Conservation (phyloP, 2,329 filamentous ascomycete species). For the Colletotrichum sp. region DNA sequence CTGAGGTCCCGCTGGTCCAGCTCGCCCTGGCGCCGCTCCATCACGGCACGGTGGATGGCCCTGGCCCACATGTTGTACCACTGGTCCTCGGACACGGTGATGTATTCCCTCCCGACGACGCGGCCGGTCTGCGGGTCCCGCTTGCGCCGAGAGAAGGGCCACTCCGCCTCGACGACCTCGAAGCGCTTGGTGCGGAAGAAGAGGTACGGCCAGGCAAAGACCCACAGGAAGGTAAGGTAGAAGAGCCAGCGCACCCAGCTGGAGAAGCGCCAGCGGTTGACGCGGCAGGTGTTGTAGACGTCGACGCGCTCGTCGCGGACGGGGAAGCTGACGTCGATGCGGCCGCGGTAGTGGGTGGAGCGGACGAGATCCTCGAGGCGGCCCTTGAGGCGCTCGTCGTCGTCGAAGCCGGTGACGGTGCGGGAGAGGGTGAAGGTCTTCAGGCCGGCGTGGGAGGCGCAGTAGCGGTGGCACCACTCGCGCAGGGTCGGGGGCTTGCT, state of each 20-base stretch:
- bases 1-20: constrained; percentile 63
- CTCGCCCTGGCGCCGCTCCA: constrained; percentile 60
- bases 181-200: constrained; percentile 72
- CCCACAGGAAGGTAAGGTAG: constrained; percentile 69
- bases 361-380: constrained; percentile 63
- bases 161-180: constrained; percentile 66
- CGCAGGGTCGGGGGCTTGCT: constrained; percentile 15
- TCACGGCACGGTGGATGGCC: constrained; percentile 63
- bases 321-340: constrained; percentile 64
- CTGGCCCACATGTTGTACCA: constrained; percentile 69
- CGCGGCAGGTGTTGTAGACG: constrained; percentile 66
- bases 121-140: constrained; percentile 8
- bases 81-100: constrained; percentile 59
- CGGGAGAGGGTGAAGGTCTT: constrained; percentile 61
- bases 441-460: constrained; percentile 59
- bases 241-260: constrained; percentile 69
- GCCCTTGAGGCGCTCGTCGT: constrained; percentile 49
- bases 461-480: constrained; percentile 75
- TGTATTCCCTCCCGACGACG: constrained; percentile 46
- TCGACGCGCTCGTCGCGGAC: constrained; percentile 61
- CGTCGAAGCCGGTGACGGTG: constrained; percentile 65
- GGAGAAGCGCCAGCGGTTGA: constrained; percentile 70
- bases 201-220: constrained; percentile 74
- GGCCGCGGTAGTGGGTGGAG: constrained; percentile 71
- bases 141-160: constrained; percentile 53